Evolutionary conservation across 305 asterid species (phyloP).

Genomic region (Fraxinus greggii): DNA sequence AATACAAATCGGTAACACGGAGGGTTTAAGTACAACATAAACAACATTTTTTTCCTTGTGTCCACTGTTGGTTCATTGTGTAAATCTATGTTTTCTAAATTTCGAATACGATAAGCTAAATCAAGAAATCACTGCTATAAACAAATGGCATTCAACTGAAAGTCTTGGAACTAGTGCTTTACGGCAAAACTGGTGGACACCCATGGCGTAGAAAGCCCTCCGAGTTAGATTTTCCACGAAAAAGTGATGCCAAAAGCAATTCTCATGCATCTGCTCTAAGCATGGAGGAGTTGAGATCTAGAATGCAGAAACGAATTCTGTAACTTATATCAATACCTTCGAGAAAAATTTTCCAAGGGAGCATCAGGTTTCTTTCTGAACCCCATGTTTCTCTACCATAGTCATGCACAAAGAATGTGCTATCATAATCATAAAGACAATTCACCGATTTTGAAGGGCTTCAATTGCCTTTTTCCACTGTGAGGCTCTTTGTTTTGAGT

Average conservation of each 20-base stretch:
- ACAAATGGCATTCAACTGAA: slow-evolving; percentile 18
- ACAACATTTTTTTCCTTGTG: not conserved
- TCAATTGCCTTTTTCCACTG: slow-evolving; percentile 98
- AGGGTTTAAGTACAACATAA: not conserved
- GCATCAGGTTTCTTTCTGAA: slow-evolving; percentile 1
- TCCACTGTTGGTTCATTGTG: not conserved
- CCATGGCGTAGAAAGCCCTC: not conserved
- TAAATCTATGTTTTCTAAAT: not conserved
- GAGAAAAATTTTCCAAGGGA: slow-evolving; percentile 17
- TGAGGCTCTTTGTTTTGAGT: slow-evolving; percentile 77
- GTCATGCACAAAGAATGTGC: slow-evolving; percentile 46
- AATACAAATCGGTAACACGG: not conserved
- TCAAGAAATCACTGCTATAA: slow-evolving; percentile 13
- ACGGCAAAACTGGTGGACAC: slow-evolving; percentile 17
- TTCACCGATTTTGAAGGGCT: slow-evolving; percentile 78
- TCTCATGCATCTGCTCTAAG: not conserved
- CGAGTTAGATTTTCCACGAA: not conserved
- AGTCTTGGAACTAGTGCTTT: slow-evolving; percentile 3
- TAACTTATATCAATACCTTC: slow-evolving; percentile 1
- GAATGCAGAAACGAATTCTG: not conserved
- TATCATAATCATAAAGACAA: slow-evolving; percentile 21
- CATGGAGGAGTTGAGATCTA: not conserved
- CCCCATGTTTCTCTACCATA: slow-evolving; percentile 30
- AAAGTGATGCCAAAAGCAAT: not conserved
- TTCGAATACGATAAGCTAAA: not conserved